Conservation (phyloP, 352 stramenopile genomes). For the Pythium chondricola region DNA sequence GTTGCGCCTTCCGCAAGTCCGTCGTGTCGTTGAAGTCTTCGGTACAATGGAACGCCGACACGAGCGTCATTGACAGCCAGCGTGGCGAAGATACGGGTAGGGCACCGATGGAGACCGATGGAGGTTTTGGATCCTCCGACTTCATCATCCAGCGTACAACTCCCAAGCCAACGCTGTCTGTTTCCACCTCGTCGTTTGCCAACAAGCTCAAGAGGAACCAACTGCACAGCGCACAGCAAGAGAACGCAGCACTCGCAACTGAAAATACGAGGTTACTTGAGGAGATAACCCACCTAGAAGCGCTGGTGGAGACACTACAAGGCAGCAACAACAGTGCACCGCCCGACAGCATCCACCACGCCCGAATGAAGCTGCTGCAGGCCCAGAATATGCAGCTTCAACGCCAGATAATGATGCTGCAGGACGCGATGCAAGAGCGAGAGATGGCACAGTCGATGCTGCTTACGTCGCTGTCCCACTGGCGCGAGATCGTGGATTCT, state of each 20-base stretch:
- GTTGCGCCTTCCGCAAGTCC: background rate
- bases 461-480: conserved; percentile 27
- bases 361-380: conserved; percentile 33
- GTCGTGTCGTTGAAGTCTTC: background rate
- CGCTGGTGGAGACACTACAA: conserved; percentile 29
- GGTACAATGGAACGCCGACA: conserved; percentile 20
- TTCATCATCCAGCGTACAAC: conserved; percentile 27
- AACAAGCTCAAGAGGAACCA: conserved; percentile 39
- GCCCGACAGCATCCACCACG: background rate
- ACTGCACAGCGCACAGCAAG: conserved; percentile 33
- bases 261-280: conserved; percentile 40
- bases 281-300: conserved; percentile 45
- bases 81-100: conserved; percentile 5
- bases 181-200: conserved; percentile 19
- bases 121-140: conserved; percentile 10
- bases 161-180: conserved; percentile 4
- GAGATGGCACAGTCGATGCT: conserved; percentile 35
- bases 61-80: background rate
- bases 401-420: conserved; percentile 37
- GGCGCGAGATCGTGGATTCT: conserved; percentile 33
- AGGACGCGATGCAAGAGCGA: conserved; percentile 27
- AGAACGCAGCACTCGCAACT: conserved; percentile 24
- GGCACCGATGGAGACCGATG: conserved; percentile 1
- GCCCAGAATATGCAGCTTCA: conserved; percentile 62
- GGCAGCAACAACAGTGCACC: conserved; percentile 13